These are phyloP conservation scores for Curvularia lunata DNA, from an alignment of 2,329 filamentous ascomycete species.

Conservation along the genomic window DNA sequence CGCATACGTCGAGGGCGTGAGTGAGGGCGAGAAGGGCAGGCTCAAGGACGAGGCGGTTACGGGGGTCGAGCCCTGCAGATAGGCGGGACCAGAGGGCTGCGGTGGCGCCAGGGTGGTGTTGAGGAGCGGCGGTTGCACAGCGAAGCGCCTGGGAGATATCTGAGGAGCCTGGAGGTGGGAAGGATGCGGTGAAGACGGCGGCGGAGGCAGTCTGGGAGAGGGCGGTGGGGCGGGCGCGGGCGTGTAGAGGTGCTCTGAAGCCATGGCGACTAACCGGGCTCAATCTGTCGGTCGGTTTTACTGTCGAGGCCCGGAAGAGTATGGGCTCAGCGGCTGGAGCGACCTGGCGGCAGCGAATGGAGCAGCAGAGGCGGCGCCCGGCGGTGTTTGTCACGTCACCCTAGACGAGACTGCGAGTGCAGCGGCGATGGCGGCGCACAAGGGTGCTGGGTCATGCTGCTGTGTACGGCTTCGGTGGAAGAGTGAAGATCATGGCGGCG, in stretches of 20 bases:
- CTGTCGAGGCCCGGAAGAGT: constrained; percentile 3
- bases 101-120: constrained; percentile 50
- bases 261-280: constrained; percentile 19
- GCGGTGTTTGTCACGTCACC: constrained; percentile 30
- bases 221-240: constrained; percentile 23
- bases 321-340: constrained; percentile 43
- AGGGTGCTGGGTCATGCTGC: constrained; percentile 18
- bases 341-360: constrained; percentile 30
- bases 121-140: constrained; percentile 52
- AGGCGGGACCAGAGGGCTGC: constrained; percentile 30
- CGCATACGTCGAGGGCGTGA: constrained; percentile 42
- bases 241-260: constrained; percentile 17
- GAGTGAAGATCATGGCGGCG: constrained; percentile 19
- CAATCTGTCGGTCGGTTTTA: constrained; percentile 3
- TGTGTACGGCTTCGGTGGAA: constrained; percentile 10
- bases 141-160: constrained; percentile 44
- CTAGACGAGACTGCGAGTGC: constrained; percentile 15
- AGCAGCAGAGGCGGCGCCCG: constrained; percentile 20
- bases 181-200: constrained; percentile 25
- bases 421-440: constrained; percentile 17
- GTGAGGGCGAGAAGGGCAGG: constrained; percentile 48
- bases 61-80: constrained; percentile 48
- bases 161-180: constrained; percentile 28
- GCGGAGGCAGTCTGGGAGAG: constrained; percentile 29
- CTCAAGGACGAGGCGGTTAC: constrained; percentile 47